phyloP scores from a whole-genome alignment of 129 eudicot genomes.

The Arctium lappa region DNA sequence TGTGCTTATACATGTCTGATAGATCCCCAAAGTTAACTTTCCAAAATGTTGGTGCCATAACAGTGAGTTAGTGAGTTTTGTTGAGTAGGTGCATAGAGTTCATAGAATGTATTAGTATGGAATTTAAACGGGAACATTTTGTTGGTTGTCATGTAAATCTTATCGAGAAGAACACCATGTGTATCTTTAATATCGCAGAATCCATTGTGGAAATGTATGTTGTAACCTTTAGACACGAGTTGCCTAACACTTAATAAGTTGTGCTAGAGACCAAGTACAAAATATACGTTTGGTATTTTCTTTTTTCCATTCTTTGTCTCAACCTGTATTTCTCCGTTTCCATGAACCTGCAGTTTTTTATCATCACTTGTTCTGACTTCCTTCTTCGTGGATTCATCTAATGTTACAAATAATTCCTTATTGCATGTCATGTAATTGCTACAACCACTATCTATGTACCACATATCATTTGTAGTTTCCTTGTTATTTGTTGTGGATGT shows the following conservation, averaged over 20 bases:
- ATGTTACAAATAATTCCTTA: too few species aligned
- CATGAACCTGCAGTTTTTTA: too few species aligned
- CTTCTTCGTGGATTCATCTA: too few species aligned
- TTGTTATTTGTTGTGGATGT: too few species aligned
- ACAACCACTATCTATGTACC: too few species aligned
- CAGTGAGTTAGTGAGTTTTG: neutral
- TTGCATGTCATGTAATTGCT: too few species aligned
- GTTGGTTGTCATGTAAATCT: neutral
- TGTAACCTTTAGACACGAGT: neutral
- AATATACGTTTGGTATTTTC: neutral
- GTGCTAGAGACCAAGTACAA: neutral
- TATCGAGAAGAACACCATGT: neutral
- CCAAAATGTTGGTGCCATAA: constrained; percentile 11
- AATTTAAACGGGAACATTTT: neutral
- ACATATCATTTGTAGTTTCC: too few species aligned
- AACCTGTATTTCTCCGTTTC: too few species aligned
- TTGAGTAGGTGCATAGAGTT: too few species aligned
- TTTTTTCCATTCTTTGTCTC: too few species aligned
- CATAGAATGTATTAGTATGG: neutral
- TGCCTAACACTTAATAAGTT: neutral
- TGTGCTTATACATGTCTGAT: neutral
- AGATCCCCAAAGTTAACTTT: neutral
- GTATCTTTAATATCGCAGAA: neutral
- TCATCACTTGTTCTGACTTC: too few species aligned
- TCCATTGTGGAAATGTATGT: neutral